Evolutionary conservation across 2,329 filamentous ascomycete species (phyloP).

Genomic region (Laburnicola sp.): DNA sequence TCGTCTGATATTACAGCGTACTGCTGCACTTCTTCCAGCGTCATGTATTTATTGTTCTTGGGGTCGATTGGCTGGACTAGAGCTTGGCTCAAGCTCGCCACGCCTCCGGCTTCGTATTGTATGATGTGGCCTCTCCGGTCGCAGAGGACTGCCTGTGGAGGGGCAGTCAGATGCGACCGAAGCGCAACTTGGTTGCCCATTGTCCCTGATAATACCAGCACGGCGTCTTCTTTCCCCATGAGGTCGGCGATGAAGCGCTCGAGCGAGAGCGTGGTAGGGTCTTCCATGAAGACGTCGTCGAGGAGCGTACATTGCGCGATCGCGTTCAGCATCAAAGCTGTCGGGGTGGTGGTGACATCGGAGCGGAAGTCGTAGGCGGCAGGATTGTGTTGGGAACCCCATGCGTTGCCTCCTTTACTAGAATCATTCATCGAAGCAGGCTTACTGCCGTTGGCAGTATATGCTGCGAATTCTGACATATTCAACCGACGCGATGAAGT

Average conservation of each 20-base stretch:
- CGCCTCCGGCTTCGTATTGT: conserved; percentile 68
- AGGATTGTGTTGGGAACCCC: conserved; percentile 51
- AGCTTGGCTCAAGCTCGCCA: conserved; percentile 71
- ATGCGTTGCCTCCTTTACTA: conserved; percentile 30
- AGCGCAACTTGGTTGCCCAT: conserved; percentile 95
- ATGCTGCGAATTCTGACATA: conserved; percentile 39
- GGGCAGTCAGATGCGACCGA: conserved; percentile 73
- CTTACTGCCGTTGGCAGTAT: conserved; percentile 35
- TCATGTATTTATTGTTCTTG: conserved; percentile 71
- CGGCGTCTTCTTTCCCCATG: conserved; percentile 71
- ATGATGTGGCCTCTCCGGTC: conserved; percentile 79
- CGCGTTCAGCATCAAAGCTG: conserved; percentile 74
- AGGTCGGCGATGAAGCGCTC: conserved; percentile 73
- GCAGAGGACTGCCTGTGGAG: conserved; percentile 78
- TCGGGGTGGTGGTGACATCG: conserved; percentile 32
- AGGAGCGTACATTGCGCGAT: conserved; percentile 73
- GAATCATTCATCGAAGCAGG: conserved; percentile 16
- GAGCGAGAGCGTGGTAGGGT: conserved; percentile 73
- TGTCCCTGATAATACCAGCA: conserved; percentile 85
- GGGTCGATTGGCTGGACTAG: conserved; percentile 68
- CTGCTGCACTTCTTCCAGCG: conserved; percentile 72
- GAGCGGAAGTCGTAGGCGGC: conserved; percentile 50
- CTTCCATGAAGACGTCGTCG: conserved; percentile 83
- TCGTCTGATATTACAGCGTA: conserved; percentile 68
- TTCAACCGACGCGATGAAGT: conserved; percentile 18